Evolutionary conservation across 1,139 yeast genomes (phyloP), one percentile per base, ranked within the genome.

Genomic region (Scheffersomyces titani): DNA sequence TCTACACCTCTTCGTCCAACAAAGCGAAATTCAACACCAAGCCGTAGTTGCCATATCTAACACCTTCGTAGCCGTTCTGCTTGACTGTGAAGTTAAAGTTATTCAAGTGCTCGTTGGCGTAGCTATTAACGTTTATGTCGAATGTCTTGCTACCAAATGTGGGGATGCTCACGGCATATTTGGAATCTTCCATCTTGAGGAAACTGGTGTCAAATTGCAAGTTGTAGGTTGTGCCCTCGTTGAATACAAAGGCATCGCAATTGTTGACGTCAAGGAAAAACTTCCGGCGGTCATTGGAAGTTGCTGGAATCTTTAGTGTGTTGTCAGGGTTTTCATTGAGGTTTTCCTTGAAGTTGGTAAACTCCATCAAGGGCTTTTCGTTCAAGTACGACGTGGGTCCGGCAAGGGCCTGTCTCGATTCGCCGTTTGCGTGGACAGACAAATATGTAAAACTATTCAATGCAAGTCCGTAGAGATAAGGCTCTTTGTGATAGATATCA

Each of bases 401-500:
- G n/a, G 44, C 13, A 16, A 19, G 20, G 6, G 16, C 18, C 40
- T 50, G 46, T 20, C 16, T 19, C 40, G 19, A 18, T 19, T 45
- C 49, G 6, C 11, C 22, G 5, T 45, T 21, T 6, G 13, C 59
- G 52, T 62, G 64, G 22, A 66, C 60, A 1, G 70, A 65, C 18
- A 78, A 67, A 52, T 71, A 75, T 1, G 80, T 85, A 66, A 88
- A 83, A 57, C 88, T 83, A 57, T 85, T 81, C 61, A 88, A 69
- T 0, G 85, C 88, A 49, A 83, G 76, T 0, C 92, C 91, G 61
- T 87, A 88, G 21, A 88, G 71, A 65, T 73, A 88, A 73, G 94
- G 80, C 65, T 80, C 77, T 54, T 87, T 90, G 47, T 74, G 71
- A 63, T 85, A 86, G 3, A 86, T 73, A 64, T 89, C 92, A 4